Base-by-base conservation (phyloP, 306 rosid species). In the Sicyos edulis region DNA sequence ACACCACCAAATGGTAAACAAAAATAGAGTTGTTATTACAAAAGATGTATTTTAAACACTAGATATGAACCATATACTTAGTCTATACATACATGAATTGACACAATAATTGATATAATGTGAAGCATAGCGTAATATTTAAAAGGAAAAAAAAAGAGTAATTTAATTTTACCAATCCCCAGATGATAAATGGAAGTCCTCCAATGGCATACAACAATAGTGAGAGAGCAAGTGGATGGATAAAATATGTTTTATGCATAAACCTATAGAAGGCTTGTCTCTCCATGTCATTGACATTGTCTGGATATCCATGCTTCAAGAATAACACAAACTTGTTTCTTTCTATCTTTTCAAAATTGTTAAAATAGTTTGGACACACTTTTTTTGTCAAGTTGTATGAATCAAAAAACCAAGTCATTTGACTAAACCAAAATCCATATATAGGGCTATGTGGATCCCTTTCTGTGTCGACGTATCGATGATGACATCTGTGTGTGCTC, bases 381-480 rank as follows among this genome's bases (percentile, higher is more conserved):
- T 60, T 60, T 60, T 47, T 66, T 1, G 60, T 44, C 29, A 85
- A 55, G 65, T 78, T 71, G 57, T 77, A 77, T 68, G 83, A 74
- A 77, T 88, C 92, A 26, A 88, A 83, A 5, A 88, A 37, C 92
- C 90, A n/a, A n/a, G n/a, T n/a, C n/a, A n/a, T n/a, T n/a, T n/a
- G n/a, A n/a, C n/a, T n/a, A n/a, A n/a, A n/a, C n/a, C n/a, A n/a
- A n/a, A n/a, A n/a, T n/a, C n/a, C n/a, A n/a, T n/a, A n/a, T n/a
- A n/a, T n/a, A n/a, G n/a, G n/a, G n/a, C n/a, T n/a, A n/a, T n/a
- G 93, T 44, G 93, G 93, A 44, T 88, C 93, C 65, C 80, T 80
- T 57, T 80, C 90, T 12, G 93, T 72, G 74, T 88, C 93, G 72
- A 85, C 81, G 14, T 77, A 88, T 62, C 84, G 93, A 77, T 88